Evolutionary conservation across 805 yeast genomes (phyloP).

Genomic region (Hanseniaspora guilliermondii): DNA sequence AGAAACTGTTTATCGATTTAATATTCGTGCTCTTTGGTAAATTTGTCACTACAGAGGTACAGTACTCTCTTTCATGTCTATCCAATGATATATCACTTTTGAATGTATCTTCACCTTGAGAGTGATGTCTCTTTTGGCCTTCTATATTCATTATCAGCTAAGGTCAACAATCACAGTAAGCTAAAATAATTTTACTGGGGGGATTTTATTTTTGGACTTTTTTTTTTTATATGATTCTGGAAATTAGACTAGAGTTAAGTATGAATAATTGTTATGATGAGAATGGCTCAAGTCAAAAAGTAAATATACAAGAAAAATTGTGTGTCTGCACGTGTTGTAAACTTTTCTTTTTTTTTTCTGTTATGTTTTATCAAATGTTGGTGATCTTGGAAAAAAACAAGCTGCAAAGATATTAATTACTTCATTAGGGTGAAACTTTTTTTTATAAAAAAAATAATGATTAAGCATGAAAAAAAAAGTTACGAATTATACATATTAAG

Average conservation of each 20-base stretch:
- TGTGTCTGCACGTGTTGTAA: background rate
- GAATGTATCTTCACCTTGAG: background rate
- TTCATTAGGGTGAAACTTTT: background rate
- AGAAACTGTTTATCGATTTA: conserved; percentile 31
- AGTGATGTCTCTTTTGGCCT: background rate
- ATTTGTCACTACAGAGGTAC: conserved; percentile 42
- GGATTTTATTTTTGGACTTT: background rate
- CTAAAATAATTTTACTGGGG: background rate
- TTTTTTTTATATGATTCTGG: background rate
- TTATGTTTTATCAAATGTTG: too few species aligned
- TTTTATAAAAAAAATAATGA: too few species aligned
- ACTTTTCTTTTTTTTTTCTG: conserved; percentile 9
- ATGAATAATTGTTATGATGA: too few species aligned
- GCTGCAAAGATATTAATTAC: background rate
- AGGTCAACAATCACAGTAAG: background rate
- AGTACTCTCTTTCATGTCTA: conserved; percentile 39
- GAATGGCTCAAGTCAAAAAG: too few species aligned
- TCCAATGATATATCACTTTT: background rate
- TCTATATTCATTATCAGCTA: background rate
- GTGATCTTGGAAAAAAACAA: too few species aligned
- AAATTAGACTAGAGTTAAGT: background rate
- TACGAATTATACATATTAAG: background rate
- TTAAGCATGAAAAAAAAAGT: too few species aligned
- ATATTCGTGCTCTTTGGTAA: conserved; percentile 34
- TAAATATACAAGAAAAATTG: too few species aligned